Evolutionary conservation across 225 moss, liverwort and hornwort genomes (phyloP), one percentile per base, ranked within the genome.

Genomic region (Straminergon stramineum): DNA sequence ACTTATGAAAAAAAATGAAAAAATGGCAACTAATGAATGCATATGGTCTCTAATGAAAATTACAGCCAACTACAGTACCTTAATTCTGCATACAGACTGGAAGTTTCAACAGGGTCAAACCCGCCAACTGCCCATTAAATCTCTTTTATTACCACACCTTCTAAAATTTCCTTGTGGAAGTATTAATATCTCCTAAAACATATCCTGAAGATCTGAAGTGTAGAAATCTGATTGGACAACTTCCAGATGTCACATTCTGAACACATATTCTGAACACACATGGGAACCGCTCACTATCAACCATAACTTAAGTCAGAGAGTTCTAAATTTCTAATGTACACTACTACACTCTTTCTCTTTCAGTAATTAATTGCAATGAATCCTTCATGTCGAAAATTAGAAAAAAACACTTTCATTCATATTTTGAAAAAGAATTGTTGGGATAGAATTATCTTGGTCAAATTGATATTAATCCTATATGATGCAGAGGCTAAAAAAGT

Each of bases 401-500:
- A n/a, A n/a, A 14, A 15, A 9, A 43, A 9, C 0, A 9, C 3
- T 24, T 26, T 13, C 30, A 75, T 48, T 30, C 48, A 16, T 75
- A 30, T 48, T 11, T 30, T 48, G 10, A 7, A 31, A 41, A 75
- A 2, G 1, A 4, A 48, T 4, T 19, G 0, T 4, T 48, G 0
- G 7, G 7, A 32, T 31, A 32, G 4, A 75, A 32, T 19, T 19
- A 32, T 75, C 19, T 51, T 32, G 17, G 4, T 74, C 1, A 15
- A 74, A 74, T 30, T 18, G 12, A 18, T 31, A 6, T 30, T 7
- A 19, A 48, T 0, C 15, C 0, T 32, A 0, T 0, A 51, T 2
- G 7, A 0, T 1, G 2, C 0, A 1, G 2, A 75, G 20, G 32
- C 0, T 13, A 0, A 12, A 12, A 16, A 13, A 7, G 32, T 32